These are phyloP conservation scores for Phoma herbarum DNA, from an alignment of 2,329 filamentous ascomycete species.

Conservation along the genomic window DNA sequence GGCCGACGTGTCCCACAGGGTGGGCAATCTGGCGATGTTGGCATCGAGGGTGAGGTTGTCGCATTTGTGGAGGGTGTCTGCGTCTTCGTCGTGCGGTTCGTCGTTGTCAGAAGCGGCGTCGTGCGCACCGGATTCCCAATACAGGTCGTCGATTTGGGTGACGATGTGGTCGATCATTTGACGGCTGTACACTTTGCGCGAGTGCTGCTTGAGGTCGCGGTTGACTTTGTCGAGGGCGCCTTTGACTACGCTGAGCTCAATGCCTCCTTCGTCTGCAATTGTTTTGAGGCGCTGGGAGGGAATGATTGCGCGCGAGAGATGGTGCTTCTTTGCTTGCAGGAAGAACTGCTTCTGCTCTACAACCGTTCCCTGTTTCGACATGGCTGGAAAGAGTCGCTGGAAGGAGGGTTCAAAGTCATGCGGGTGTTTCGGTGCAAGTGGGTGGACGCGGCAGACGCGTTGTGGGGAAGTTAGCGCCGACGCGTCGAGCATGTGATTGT, in stretches of 20 bases:
- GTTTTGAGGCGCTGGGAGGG: constrained; percentile 65
- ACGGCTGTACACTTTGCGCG: constrained; percentile 70
- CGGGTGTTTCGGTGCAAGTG: background rate
- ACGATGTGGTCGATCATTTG: constrained; percentile 76
- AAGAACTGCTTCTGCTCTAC: constrained; percentile 71
- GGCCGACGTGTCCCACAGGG: constrained; percentile 38
- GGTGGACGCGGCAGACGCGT: constrained; percentile 4
- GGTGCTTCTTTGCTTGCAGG: constrained; percentile 68
- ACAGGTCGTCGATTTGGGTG: constrained; percentile 74
- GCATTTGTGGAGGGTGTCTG: constrained; percentile 40
- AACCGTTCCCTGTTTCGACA: constrained; percentile 53
- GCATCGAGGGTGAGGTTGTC: constrained; percentile 48
- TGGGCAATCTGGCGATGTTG: constrained; percentile 45
- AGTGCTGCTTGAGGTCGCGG: constrained; percentile 70
- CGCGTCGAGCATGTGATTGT: constrained; percentile 12
- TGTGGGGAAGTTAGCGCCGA: constrained; percentile 18
- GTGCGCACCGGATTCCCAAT: constrained; percentile 60
- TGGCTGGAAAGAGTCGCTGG: constrained; percentile 10
- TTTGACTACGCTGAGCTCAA: constrained; percentile 59
- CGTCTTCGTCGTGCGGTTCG: constrained; percentile 48
- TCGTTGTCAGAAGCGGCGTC: constrained; percentile 32
- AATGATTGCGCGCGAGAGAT: constrained; percentile 67
- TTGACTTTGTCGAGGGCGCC: constrained; percentile 68
- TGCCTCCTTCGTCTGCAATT: constrained; percentile 58
- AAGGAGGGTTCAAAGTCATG: background rate